These are phyloP conservation scores for Geotrichum klebahnii DNA, from an alignment of 1,139 yeast species.

Conservation along the genomic window DNA sequence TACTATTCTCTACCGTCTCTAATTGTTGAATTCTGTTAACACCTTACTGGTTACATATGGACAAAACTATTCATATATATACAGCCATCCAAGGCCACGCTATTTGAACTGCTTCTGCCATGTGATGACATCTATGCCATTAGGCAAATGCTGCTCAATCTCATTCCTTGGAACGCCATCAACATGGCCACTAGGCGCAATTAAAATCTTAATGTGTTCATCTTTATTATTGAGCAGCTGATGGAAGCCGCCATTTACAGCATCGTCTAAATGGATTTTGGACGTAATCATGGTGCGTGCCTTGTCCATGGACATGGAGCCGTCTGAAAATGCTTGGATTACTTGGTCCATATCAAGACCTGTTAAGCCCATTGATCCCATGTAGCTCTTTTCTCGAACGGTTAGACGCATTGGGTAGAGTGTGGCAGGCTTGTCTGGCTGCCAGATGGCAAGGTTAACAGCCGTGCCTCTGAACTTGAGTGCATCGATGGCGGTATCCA, in stretches of 20 bases:
- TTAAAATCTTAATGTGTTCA: conserved; percentile 46
- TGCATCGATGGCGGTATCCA: conserved; percentile 50
- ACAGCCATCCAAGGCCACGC: too few relatives aligned
- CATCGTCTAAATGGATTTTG: conserved; percentile 43
- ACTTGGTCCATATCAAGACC: conserved; percentile 49
- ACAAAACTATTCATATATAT: too few relatives aligned
- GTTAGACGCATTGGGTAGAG: conserved; percentile 49
- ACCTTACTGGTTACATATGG: too few relatives aligned
- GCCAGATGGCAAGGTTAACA: conserved; percentile 58
- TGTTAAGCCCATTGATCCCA: conserved; percentile 51
- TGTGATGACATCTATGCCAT: conserved; percentile 14
- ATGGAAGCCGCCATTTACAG: conserved; percentile 46
- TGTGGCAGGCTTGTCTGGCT: conserved; percentile 44
- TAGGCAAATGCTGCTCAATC: conserved; percentile 12
- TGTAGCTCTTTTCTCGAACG: conserved; percentile 43
- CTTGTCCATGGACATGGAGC: conserved; percentile 42
- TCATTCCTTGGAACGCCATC: conserved; percentile 12
- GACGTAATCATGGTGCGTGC: conserved; percentile 46
- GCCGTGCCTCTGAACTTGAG: conserved; percentile 58
- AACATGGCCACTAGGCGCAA: conserved; percentile 38
- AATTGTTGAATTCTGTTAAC: too few relatives aligned
- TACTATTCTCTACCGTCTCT: too few relatives aligned
- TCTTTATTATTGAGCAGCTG: conserved; percentile 46
- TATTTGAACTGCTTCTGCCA: conserved; percentile 17
- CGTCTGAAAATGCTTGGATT: conserved; percentile 44